phyloP scores from a whole-genome alignment of 1,284 basidiomycete species.

The Volvariella surrecta region DNA sequence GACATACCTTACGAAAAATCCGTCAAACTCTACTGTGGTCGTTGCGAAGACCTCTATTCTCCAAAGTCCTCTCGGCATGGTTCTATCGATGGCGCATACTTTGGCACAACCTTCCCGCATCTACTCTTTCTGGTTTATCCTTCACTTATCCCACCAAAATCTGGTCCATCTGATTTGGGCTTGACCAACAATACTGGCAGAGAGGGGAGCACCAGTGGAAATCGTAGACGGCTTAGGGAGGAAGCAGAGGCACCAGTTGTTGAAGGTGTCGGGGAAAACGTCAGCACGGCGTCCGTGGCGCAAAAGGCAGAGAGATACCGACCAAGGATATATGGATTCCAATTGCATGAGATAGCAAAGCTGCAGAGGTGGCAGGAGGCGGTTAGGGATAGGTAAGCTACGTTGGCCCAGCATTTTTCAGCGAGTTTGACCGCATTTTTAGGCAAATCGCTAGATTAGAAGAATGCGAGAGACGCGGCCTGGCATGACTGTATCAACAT shows the following conservation, averaged over 20 bases:
- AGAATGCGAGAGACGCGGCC: conserved; percentile 24
- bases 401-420: background rate
- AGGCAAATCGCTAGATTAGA: conserved; percentile 43
- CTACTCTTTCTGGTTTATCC: conserved; percentile 95
- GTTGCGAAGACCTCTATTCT: conserved; percentile 94
- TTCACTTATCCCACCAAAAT: conserved; percentile 80
- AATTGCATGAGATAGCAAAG: conserved; percentile 88
- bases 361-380: conserved; percentile 91
- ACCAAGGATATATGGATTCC: conserved; percentile 92
- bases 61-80: conserved; percentile 93
- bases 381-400: conserved; percentile 66
- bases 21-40: conserved; percentile 93
- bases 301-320: conserved; percentile 85
- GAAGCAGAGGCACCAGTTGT: conserved; percentile 42
- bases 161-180: conserved; percentile 47
- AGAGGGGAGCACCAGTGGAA: conserved; percentile 19
- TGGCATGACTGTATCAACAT: no score
- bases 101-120: conserved; percentile 94
- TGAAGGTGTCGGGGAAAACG: conserved; percentile 52
- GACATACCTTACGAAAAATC: conserved; percentile 95
- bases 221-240: conserved; percentile 35
- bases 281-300: conserved; percentile 72
- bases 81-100: conserved; percentile 93
- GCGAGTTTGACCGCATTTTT: conserved; percentile 3
- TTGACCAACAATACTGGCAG: conserved; percentile 5